A percentile compares a stretch with the other conserved stretches of the same genome.
Evolutionary conservation across 768 basidiomycete species (phyloP).

Genomic region (Trametopsis cervina): DNA sequence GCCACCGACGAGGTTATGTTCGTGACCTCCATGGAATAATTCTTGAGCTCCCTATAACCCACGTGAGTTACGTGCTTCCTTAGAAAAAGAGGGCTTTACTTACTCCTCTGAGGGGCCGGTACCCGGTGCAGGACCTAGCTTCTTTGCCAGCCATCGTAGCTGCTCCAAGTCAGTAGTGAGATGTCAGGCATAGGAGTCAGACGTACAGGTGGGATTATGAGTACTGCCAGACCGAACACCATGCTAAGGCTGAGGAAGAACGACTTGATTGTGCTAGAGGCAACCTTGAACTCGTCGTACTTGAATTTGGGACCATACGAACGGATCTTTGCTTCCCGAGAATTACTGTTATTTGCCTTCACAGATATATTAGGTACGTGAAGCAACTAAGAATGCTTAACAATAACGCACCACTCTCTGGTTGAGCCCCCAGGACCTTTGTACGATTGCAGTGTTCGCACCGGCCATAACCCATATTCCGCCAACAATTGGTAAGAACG

Average conservation of each 20-base stretch:
- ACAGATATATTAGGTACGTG: not conserved
- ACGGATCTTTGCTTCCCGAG: constrained; percentile 15
- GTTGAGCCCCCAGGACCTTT: constrained; percentile 50
- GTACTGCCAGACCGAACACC: constrained; percentile 4
- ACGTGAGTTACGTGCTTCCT: too few species aligned
- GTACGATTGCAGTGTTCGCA: constrained; percentile 42
- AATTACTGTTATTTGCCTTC: constrained; percentile 14
- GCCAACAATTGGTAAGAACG: constrained; percentile 30
- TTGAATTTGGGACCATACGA: constrained; percentile 66
- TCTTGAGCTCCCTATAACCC: constrained; percentile 47
- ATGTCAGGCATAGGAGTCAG: not conserved
- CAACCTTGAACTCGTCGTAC: constrained; percentile 66
- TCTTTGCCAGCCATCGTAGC: constrained; percentile 53
- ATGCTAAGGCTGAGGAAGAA: constrained; percentile 32
- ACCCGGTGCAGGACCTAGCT: constrained; percentile 44
- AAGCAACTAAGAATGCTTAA: not conserved
- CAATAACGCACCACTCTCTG: constrained; percentile 20
- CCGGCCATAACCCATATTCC: constrained; percentile 37
- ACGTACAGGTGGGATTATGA: constrained; percentile 24
- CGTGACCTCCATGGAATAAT: constrained; percentile 53
- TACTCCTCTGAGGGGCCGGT: constrained; percentile 62
- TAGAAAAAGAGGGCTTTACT: constrained; percentile 19
- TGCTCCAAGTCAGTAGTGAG: constrained; percentile 18
- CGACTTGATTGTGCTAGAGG: constrained; percentile 33
- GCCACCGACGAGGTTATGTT: constrained; percentile 66